phyloP scores from a whole-genome alignment of 176 grass and related monocot species.

The Elaeis guineensis region DNA sequence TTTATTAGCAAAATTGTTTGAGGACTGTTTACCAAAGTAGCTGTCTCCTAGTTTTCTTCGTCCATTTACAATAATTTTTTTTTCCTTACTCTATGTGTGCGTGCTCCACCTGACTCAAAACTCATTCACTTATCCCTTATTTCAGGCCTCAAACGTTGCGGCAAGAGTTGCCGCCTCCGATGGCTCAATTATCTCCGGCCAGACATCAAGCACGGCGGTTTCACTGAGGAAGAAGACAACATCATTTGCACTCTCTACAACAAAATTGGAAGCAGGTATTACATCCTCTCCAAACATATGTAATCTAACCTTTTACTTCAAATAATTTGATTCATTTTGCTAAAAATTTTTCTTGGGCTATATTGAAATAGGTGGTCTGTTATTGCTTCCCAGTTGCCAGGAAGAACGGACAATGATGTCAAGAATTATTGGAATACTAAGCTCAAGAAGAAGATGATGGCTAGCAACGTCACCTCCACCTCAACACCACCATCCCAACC shows the following conservation, averaged over 20 bases:
- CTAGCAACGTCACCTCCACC: background rate
- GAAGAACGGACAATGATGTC: conserved; percentile 91
- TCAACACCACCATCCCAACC: background rate
- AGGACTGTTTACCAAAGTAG: too few species aligned
- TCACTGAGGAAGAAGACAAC: conserved; percentile 69
- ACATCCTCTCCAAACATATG: background rate
- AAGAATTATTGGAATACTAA: conserved; percentile 99
- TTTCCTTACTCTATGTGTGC: too few species aligned
- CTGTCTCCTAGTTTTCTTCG: too few species aligned
- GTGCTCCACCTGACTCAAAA: background rate
- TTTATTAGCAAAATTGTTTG: too few species aligned
- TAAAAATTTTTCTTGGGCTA: conserved; percentile 4
- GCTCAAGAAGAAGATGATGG: conserved; percentile 79
- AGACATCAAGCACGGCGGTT: conserved; percentile 77
- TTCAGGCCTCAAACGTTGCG: conserved; percentile 73
- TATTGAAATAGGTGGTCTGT: conserved; percentile 60
- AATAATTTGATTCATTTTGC: background rate
- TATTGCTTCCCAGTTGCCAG: conserved; percentile 79
- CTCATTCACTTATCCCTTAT: background rate
- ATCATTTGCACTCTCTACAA: conserved; percentile 58
- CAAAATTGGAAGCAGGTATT: conserved; percentile 65
- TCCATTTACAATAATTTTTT: too few species aligned
- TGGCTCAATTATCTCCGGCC: conserved; percentile 87
- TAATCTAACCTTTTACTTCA: background rate
- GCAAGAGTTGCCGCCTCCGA: conserved; percentile 84